Evolutionary conservation across 495 filamentous ascomycete species (phyloP).

Genomic region (Penicillium salamii): DNA sequence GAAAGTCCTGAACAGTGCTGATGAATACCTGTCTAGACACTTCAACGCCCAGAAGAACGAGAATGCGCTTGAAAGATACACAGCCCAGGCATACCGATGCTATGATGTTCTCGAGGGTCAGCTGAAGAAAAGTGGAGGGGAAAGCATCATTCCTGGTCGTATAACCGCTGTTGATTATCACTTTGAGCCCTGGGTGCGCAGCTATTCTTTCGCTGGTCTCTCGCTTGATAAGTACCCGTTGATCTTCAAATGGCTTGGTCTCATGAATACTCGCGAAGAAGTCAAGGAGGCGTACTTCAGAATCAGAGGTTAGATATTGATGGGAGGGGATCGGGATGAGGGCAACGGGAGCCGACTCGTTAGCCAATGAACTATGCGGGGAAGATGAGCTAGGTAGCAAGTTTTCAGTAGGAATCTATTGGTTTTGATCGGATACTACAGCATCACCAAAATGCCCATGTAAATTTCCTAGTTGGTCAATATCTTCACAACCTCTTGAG

Average conservation of each 20-base stretch:
- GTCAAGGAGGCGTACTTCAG: constrained; percentile 28
- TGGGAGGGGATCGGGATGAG: neutral
- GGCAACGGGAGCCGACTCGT: too few relatives aligned
- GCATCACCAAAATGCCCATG: too few relatives aligned
- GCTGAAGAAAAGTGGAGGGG: constrained; percentile 34
- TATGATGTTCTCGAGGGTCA: constrained; percentile 43
- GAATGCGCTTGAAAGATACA: constrained; percentile 37
- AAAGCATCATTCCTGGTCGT: constrained; percentile 34
- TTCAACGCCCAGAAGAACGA: constrained; percentile 35
- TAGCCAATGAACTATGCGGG: too few relatives aligned
- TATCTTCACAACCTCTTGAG: too few relatives aligned
- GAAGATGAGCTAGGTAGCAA: too few relatives aligned
- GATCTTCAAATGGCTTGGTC: constrained; percentile 24
- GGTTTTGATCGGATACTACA: too few relatives aligned
- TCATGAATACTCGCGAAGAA: constrained; percentile 26
- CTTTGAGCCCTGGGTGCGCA: constrained; percentile 45
- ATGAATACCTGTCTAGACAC: constrained; percentile 10
- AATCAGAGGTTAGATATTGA: constrained; percentile 8
- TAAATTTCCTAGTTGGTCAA: too few relatives aligned
- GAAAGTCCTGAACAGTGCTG: neutral
- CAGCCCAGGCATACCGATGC: constrained; percentile 35
- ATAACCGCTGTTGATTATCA: constrained; percentile 42
- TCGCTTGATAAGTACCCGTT: constrained; percentile 38
- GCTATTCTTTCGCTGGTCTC: constrained; percentile 37
- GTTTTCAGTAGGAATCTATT: too few relatives aligned